phyloP scores from a whole-genome alignment of 768 basidiomycete genomes.

The Hemileccinum rubropunctum region DNA sequence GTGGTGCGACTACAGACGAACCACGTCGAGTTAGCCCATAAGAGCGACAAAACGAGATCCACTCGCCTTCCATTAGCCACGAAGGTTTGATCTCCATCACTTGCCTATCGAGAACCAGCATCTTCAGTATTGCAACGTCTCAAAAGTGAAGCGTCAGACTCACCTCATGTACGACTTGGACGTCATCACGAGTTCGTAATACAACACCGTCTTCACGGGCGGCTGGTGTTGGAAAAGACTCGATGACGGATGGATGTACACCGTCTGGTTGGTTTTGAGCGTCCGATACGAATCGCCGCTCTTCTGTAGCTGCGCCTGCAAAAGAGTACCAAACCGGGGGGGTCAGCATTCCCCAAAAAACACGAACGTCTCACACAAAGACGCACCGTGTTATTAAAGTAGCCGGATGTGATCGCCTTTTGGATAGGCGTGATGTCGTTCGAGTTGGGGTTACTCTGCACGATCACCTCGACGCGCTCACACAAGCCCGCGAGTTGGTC shows the following conservation, averaged over 20 bases:
- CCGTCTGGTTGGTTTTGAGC: slow-evolving; percentile 92
- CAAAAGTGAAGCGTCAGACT: slow-evolving; percentile 12
- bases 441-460: slow-evolving; percentile 83
- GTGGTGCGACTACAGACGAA: slow-evolving; percentile 73
- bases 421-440: slow-evolving; percentile 92
- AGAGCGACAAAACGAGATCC: background rate
- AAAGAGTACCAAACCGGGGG: background rate
- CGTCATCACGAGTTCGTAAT: slow-evolving; percentile 97
- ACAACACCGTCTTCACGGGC: slow-evolving; percentile 84
- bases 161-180: slow-evolving; percentile 94
- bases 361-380: background rate
- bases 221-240: slow-evolving; percentile 95
- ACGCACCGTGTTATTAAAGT: slow-evolving; percentile 91
- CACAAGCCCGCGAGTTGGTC: slow-evolving; percentile 94
- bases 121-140: background rate
- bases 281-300: slow-evolving; percentile 97
- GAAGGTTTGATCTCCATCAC: slow-evolving; percentile 97
- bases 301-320: slow-evolving; percentile 86
- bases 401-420: slow-evolving; percentile 92
- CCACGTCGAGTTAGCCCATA: slow-evolving; percentile 2
- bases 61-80: slow-evolving; percentile 88
- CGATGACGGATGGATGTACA: slow-evolving; percentile 95
- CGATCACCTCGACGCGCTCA: slow-evolving; percentile 93
- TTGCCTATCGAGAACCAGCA: slow-evolving; percentile 51
- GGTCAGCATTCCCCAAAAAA: background rate